phyloP scores from a whole-genome alignment of 2,329 filamentous ascomycete genomes.

The Exophiala phaeomuriformis region DNA sequence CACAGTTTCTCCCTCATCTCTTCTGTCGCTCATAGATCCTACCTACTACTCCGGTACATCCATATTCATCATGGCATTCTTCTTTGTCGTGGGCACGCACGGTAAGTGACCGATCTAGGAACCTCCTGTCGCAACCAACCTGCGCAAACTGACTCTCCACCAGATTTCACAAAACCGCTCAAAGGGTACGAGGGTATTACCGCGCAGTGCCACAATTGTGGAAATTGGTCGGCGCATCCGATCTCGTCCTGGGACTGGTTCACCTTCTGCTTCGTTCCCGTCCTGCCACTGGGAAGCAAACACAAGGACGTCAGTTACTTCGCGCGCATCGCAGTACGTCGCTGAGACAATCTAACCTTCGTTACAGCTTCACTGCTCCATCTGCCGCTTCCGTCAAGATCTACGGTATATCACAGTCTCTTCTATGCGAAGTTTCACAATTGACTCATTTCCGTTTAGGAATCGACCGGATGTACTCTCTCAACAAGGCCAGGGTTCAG shows the following conservation, averaged over 20 bases:
- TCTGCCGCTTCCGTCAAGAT: constrained; percentile 27
- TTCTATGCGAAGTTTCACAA: not conserved
- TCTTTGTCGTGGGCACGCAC: constrained; percentile 23
- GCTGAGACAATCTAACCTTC: constrained; percentile 2
- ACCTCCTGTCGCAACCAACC: not conserved
- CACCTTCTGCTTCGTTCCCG: constrained; percentile 39
- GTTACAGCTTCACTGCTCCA: constrained; percentile 22
- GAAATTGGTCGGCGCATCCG: constrained; percentile 41
- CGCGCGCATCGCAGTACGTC: not conserved
- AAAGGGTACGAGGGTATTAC: constrained; percentile 42
- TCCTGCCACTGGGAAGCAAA: constrained; percentile 32
- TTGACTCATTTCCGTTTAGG: not conserved
- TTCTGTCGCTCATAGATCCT: not conserved
- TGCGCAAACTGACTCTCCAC: constrained; percentile 5
- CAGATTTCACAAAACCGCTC: constrained; percentile 40
- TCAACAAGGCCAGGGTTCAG: constrained; percentile 18
- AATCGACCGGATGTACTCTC: constrained; percentile 26
- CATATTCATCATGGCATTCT: constrained; percentile 21
- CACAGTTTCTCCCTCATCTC: not conserved
- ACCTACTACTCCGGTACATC: not conserved
- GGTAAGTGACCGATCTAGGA: constrained; percentile 2
- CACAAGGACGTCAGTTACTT: constrained; percentile 25
- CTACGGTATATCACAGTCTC: constrained; percentile 9
- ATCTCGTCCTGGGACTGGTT: constrained; percentile 42
- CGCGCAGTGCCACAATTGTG: constrained; percentile 42